Base-by-base conservation (phyloP, 768 basidiomycete species). In the Xerocomellus dryophilus region DNA sequence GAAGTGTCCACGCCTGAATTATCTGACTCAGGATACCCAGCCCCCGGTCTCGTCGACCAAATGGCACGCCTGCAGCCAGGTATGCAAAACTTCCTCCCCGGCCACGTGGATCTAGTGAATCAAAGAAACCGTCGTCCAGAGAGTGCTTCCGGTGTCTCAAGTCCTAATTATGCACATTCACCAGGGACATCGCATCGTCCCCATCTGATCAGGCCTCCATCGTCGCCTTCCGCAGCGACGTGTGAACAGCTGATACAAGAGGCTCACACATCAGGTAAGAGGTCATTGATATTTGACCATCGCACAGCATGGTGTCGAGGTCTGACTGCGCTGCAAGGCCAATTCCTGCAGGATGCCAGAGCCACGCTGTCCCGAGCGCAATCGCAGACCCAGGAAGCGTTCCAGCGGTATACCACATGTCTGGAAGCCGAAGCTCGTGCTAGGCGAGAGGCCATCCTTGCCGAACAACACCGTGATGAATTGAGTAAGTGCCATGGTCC, bases 381-480 rank as follows among this genome's bases (percentile, higher is more conserved):
- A 63, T 82, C 84, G 62, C 85, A 87, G 46, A 84, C 85, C 0
- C 84, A 88, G 61, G 86, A 88, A 40, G 80, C 85, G 4, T 86
- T 88, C 62, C 76, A 83, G 65, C 74, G 81, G 47, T 89, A 89
- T 61, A 88, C 81, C 11, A 76, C 81, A 11, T 86, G 82, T 69
- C 73, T 88, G 17, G 86, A 89, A 61, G 72, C 80, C 11, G 87
- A 90, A 64, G 74, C 76, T 40, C 83, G 83, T 66, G 86, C 86
- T 44, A 76, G 82, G 61, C 80, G 82, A 60, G 82, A 84, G 54
- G 82, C 88, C 11, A 68, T 68, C 7, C 73, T 81, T 51, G 83
- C 84, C 49, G 87, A 88, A 62, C 85, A 84, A 67, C 81, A 84
- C 44, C 79, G 85, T 58, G 87, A 88, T 61, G 84, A 85, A 54